Evolutionary conservation across 1,284 basidiomycete genomes (phyloP).

Genomic region (Paramarasmius palmivorus): DNA sequence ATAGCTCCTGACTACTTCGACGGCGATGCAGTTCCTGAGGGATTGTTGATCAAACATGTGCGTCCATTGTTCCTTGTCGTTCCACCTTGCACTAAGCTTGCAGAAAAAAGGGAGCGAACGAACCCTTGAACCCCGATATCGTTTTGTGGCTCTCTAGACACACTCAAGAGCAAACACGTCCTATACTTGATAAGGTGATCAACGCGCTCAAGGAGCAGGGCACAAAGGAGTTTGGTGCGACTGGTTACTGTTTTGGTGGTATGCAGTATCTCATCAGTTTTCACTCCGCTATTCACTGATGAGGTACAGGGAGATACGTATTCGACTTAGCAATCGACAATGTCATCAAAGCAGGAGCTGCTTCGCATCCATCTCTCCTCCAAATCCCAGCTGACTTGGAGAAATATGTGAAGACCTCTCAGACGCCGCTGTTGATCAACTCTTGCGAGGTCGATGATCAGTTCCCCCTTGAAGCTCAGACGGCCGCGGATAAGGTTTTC

Average conservation of each 20-base stretch:
- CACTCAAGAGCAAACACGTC: slow-evolving; percentile 43
- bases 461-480: slow-evolving; percentile 51
- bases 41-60: slow-evolving; percentile 37
- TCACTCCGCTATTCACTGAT: too few species aligned
- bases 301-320: too few species aligned
- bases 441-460: slow-evolving; percentile 53
- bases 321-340: slow-evolving; percentile 72
- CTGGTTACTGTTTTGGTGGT: slow-evolving; percentile 73
- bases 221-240: slow-evolving; percentile 57
- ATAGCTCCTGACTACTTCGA: slow-evolving; percentile 61
- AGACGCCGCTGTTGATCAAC: slow-evolving; percentile 64
- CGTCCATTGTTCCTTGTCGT: too few species aligned
- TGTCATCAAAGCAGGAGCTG: slow-evolving; percentile 51
- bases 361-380: slow-evolving; percentile 72
- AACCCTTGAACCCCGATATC: slow-evolving; percentile 46
- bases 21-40: slow-evolving; percentile 52
- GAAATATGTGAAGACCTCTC: slow-evolving; percentile 27
- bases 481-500: slow-evolving; percentile 55
- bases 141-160: slow-evolving; percentile 53
- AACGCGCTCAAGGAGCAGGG: slow-evolving; percentile 58
- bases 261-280: too few species aligned
- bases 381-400: slow-evolving; percentile 51
- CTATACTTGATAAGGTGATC: slow-evolving; percentile 57
- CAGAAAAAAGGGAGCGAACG: too few species aligned
- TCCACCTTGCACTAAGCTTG: too few species aligned